Conservation (phyloP, 495 filamentous ascomycete genomes). For the Tuber indicum region DNA sequence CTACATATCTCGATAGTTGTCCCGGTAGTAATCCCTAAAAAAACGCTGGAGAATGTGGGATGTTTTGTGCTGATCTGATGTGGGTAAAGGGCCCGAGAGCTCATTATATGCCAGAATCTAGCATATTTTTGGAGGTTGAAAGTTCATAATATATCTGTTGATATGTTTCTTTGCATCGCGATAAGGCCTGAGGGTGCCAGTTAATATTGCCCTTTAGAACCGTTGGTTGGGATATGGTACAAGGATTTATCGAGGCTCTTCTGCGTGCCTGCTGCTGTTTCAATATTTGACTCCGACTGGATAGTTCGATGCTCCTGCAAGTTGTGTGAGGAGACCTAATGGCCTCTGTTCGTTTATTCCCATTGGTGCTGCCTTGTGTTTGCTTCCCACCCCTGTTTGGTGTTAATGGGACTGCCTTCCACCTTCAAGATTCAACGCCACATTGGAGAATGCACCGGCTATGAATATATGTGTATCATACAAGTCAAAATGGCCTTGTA, state of each 20-base stretch:
- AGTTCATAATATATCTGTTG: background rate
- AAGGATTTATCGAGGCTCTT: constrained; percentile 1
- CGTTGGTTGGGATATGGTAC: background rate
- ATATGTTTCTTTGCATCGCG: background rate
- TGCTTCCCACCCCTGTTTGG: background rate
- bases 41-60: background rate
- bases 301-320: background rate
- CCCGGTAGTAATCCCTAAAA: background rate
- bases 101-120: background rate
- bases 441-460: background rate
- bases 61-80: background rate
- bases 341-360: background rate
- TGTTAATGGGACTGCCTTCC: background rate
- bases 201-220: constrained; percentile 1
- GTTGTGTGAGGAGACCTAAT: background rate
- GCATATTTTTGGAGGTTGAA: background rate
- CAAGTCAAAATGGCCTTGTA: background rate
- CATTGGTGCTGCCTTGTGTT: background rate
- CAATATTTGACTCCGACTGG: background rate
- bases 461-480: background rate
- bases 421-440: background rate
- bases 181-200: background rate
- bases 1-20: background rate
- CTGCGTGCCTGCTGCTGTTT: background rate
- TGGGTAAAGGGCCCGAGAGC: background rate